phyloP scores from a whole-genome alignment of 2,329 filamentous ascomycete species.

The Tolypocladium capitatum region DNA sequence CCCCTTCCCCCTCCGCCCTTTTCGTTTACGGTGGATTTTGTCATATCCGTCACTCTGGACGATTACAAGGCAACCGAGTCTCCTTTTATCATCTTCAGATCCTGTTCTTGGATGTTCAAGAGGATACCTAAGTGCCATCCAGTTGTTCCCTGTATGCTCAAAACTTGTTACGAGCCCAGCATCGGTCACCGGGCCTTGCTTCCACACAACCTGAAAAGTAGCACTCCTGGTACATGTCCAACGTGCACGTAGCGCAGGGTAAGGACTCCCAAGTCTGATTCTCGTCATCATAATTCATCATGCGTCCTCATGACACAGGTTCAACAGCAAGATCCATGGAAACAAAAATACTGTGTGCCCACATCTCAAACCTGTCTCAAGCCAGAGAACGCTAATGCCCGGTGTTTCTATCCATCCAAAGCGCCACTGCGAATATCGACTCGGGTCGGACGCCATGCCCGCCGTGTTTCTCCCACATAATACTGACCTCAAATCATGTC shows the following conservation, averaged over 20 bases:
- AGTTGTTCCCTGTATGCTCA: background rate
- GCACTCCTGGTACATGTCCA: background rate
- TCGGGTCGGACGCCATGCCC: background rate
- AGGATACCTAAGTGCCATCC: background rate
- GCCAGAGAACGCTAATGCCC: background rate
- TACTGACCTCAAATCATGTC: background rate
- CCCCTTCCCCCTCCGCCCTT: background rate
- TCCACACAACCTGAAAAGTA: background rate
- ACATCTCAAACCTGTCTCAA: background rate
- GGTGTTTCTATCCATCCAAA: background rate
- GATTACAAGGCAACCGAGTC: background rate
- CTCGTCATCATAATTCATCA: background rate
- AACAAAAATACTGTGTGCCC: background rate
- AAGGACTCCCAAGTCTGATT: background rate
- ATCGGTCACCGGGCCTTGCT: background rate
- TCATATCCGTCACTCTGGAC: background rate
- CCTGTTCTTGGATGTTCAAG: no score
- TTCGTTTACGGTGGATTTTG: background rate
- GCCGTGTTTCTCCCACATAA: background rate
- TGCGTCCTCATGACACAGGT: background rate
- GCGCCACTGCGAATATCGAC: background rate
- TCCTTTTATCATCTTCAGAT: background rate
- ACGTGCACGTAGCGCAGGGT: background rate
- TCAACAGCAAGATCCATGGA: background rate
- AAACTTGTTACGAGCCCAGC: background rate